Percentiles rank a stretch among this genome's conserved stretches.
phyloP scores from a whole-genome alignment of 495 filamentous ascomycete genomes.

The Talaromyces thailandensis region DNA sequence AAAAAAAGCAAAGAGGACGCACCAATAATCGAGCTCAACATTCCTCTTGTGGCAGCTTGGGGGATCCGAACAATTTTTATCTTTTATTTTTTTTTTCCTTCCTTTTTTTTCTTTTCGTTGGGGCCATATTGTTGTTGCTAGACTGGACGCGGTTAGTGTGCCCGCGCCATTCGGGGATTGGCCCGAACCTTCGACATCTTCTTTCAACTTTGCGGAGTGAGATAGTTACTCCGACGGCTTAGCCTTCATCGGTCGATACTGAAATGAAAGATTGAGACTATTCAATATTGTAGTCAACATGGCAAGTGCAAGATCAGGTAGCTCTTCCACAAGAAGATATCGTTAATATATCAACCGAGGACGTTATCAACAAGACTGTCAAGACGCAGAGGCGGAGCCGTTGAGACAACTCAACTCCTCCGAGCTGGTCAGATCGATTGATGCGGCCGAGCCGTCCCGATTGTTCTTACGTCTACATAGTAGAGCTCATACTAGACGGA shows the following conservation, averaged over 20 bases:
- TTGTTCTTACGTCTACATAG: background rate
- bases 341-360: too few species aligned
- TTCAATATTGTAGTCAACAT: too few species aligned
- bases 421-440: background rate
- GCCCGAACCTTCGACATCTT: background rate
- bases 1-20: background rate
- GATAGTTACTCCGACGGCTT: background rate
- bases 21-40: background rate
- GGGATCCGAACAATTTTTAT: too few species aligned
- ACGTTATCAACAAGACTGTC: background rate
- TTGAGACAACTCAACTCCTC: background rate
- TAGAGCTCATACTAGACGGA: background rate
- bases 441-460: background rate
- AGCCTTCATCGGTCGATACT: too few species aligned
- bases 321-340: too few species aligned
- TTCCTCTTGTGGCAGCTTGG: background rate
- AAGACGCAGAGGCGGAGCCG: background rate
- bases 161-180: background rate
- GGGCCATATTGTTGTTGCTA: background rate
- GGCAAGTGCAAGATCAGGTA: too few species aligned
- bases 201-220: background rate
- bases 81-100: background rate
- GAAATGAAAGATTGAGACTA: too few species aligned
- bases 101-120: background rate
- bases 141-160: background rate